Percentiles rank a stretch among this genome's conserved stretches.
Evolutionary conservation across 2,329 filamentous ascomycete genomes (phyloP).

Genomic region (Albophoma yamanashiensis): DNA sequence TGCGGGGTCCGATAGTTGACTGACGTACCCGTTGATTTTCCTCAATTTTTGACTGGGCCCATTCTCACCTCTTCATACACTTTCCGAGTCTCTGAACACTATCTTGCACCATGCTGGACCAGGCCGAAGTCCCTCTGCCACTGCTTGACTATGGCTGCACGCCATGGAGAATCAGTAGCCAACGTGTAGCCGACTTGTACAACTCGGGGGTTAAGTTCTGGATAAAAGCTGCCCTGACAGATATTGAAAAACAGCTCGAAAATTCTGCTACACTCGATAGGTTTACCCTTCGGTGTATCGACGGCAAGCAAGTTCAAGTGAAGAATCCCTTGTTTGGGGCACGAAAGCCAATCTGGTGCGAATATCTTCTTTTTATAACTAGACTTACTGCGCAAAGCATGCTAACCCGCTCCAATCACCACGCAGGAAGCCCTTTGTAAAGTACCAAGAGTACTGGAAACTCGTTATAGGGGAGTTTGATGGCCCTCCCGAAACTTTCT

Average conservation of each 20-base stretch:
- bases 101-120: background rate
- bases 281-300: background rate
- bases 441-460: background rate
- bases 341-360: background rate
- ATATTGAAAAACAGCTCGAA: background rate
- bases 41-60: too few relatives aligned
- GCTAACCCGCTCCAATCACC: background rate
- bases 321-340: background rate
- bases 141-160: background rate
- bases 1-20: too few relatives aligned
- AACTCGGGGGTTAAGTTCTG: background rate
- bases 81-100: background rate
- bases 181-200: background rate
- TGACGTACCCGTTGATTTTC: too few relatives aligned
- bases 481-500: background rate
- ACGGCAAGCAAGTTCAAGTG: background rate
- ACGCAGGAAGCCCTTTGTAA: background rate
- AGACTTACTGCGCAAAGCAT: background rate
- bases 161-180: background rate
- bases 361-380: background rate
- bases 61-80: background rate
- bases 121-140: background rate
- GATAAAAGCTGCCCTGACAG: background rate
- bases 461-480: background rate
- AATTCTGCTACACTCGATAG: background rate